A percentile compares a stretch with the other conserved stretches of the same genome.
Evolutionary conservation across 305 asterid species (phyloP).

Genomic region (Striga hermonthica): DNA sequence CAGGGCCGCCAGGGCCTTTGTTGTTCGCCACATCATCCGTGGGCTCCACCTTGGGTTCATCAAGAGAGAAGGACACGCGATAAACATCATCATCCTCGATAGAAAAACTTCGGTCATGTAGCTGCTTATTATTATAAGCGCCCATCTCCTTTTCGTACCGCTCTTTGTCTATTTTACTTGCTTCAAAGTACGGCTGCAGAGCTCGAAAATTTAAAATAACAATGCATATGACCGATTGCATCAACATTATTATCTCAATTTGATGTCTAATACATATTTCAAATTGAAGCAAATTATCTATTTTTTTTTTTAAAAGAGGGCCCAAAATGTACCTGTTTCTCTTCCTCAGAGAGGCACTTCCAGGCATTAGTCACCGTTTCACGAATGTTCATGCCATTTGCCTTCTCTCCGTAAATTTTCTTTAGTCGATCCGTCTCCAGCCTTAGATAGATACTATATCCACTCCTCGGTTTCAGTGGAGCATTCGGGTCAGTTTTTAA

Average conservation of each 20-base stretch:
- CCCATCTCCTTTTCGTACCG: constrained; percentile 49
- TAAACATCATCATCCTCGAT: constrained; percentile 39
- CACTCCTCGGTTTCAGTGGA: constrained; percentile 54
- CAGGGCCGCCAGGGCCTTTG: constrained; percentile 31
- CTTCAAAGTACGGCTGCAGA: constrained; percentile 60
- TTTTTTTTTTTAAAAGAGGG: too few species aligned
- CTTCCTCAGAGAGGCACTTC: constrained; percentile 48
- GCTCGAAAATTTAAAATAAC: too few species aligned
- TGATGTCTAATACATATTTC: too few species aligned
- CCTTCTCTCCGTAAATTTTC: constrained; percentile 43
- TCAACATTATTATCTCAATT: too few species aligned
- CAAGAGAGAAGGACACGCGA: constrained; percentile 43
- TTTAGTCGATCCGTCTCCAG: constrained; percentile 51
- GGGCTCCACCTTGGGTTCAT: constrained; percentile 37
- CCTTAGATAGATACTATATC: constrained; percentile 57
- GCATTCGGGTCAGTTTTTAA: constrained; percentile 30
- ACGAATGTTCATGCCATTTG: constrained; percentile 36
- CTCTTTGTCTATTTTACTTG: constrained; percentile 57
- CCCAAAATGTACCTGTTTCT: constrained; percentile 44
- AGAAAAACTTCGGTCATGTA: not conserved
- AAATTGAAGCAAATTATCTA: too few species aligned
- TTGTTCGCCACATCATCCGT: constrained; percentile 44
- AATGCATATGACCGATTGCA: too few species aligned
- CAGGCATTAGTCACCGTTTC: constrained; percentile 49
- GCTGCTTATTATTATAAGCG: constrained; percentile 29